A percentile compares a stretch with the other conserved stretches of the same genome.
Evolutionary conservation across 805 yeast species (phyloP).

Genomic region (Nakazawaea wyomingensis): DNA sequence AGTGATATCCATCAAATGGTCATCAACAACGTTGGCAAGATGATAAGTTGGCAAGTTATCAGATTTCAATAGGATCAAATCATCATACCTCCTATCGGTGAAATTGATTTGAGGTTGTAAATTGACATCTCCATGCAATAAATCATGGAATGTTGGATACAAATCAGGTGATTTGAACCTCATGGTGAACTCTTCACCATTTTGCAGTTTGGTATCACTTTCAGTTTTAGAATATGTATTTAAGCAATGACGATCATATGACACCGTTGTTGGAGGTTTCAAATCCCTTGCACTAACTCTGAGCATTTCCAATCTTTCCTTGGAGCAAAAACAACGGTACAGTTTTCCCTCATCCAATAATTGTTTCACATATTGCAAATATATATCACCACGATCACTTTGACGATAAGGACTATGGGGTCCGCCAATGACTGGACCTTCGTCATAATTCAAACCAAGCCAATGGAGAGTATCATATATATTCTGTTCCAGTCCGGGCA

Average conservation of each 20-base stretch:
- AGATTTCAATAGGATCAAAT: conserved; percentile 84
- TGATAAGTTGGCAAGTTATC: conserved; percentile 96
- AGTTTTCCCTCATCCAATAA: conserved; percentile 67
- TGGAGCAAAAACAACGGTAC: conserved; percentile 82
- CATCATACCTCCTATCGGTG: conserved; percentile 76
- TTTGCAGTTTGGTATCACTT: conserved; percentile 29
- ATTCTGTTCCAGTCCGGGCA: conserved; percentile 76
- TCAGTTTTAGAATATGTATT: conserved; percentile 36
- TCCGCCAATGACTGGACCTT: conserved; percentile 66
- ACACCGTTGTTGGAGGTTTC: conserved; percentile 85
- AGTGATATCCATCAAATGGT: conserved; percentile 85
- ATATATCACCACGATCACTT: conserved; percentile 69
- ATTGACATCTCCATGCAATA: conserved; percentile 71
- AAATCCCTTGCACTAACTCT: conserved; percentile 68
- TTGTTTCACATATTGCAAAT: conserved; percentile 49
- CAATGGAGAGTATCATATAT: conserved; percentile 71
- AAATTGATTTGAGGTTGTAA: conserved; percentile 75
- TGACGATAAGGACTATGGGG: conserved; percentile 77
- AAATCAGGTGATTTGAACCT: conserved; percentile 71
- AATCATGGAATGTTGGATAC: conserved; percentile 66
- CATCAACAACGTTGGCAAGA: conserved; percentile 93
- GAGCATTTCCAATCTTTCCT: conserved; percentile 64
- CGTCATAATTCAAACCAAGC: conserved; percentile 76
- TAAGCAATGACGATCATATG: conserved; percentile 82
- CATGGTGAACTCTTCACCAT: conserved; percentile 44